A percentile compares a stretch with the other conserved stretches of the same genome.
phyloP scores from a whole-genome alignment of 768 basidiomycete species.

The Podaxis rugospora region DNA sequence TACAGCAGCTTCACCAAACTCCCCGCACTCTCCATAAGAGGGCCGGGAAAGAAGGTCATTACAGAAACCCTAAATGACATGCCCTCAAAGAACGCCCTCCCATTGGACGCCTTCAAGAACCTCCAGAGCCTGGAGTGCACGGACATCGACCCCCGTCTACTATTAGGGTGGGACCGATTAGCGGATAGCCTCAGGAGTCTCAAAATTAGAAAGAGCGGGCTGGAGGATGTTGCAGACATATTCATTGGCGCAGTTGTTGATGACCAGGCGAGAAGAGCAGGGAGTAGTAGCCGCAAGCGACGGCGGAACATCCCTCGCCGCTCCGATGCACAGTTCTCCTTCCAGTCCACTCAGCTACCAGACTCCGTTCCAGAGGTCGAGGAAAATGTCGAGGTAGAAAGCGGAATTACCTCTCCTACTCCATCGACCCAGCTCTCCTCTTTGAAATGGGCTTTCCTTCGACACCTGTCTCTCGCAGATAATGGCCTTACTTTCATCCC shows the following conservation, averaged over 20 bases:
- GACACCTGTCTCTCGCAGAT: slow-evolving; percentile 72
- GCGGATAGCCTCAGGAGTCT: slow-evolving; percentile 67
- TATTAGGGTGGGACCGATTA: slow-evolving; percentile 82
- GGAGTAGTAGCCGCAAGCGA: slow-evolving; percentile 43
- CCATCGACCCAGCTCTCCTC: slow-evolving; percentile 41
- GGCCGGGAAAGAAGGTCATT: slow-evolving; percentile 63
- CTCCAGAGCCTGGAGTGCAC: slow-evolving; percentile 69
- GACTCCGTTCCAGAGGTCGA: slow-evolving; percentile 21
- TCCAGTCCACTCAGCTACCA: slow-evolving; percentile 13
- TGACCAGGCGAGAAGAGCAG: slow-evolving; percentile 63
- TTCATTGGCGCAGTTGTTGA: slow-evolving; percentile 78
- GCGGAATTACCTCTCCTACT: slow-evolving; percentile 22
- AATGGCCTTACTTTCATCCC: slow-evolving; percentile 81
- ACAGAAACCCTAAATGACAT: slow-evolving; percentile 65
- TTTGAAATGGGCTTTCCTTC: slow-evolving; percentile 72
- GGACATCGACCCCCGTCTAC: slow-evolving; percentile 77
- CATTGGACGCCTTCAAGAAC: slow-evolving; percentile 83
- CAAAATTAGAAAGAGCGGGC: slow-evolving; percentile 72
- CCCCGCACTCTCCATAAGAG: slow-evolving; percentile 66
- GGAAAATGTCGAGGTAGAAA: slow-evolving; percentile 18
- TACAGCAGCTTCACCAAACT: slow-evolving; percentile 90
- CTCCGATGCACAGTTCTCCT: slow-evolving; percentile 5
- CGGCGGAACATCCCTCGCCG: slow-evolving; percentile 35
- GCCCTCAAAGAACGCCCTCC: slow-evolving; percentile 70
- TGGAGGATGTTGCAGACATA: slow-evolving; percentile 77